A percentile compares a stretch with the other conserved stretches of the same genome.
phyloP scores from a whole-genome alignment of 2,329 filamentous ascomycete genomes.

The Triangularia verruculosa region DNA sequence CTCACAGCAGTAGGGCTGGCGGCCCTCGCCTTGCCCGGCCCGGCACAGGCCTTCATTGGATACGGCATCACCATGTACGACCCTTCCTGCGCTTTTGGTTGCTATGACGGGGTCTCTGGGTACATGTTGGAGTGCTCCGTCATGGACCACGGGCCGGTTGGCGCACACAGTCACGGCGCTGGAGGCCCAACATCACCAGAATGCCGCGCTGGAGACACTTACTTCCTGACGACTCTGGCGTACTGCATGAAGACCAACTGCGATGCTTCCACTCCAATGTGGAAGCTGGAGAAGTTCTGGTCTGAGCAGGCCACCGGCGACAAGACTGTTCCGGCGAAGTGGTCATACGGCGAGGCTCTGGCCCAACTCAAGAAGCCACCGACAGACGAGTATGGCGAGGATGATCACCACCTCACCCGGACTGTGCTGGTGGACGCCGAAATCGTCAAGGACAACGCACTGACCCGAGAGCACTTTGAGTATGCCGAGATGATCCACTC shows the following conservation, averaged over 20 bases:
- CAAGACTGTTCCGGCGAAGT: constrained; percentile 24
- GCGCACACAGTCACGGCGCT: constrained; percentile 5
- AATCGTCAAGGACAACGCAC: constrained; percentile 14
- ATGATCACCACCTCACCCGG: constrained; percentile 20
- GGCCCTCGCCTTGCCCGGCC: not conserved
- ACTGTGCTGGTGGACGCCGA: constrained; percentile 21
- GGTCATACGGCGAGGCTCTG: constrained; percentile 26
- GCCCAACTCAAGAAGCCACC: constrained; percentile 16
- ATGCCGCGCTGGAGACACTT: constrained; percentile 24
- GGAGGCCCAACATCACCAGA: constrained; percentile 2
- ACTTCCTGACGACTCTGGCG: constrained; percentile 29
- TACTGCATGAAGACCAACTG: constrained; percentile 31
- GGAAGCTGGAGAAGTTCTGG: constrained; percentile 29
- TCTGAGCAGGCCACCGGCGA: constrained; percentile 25
- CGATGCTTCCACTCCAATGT: constrained; percentile 20
- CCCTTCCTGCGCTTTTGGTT: constrained; percentile 6
- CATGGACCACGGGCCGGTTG: not conserved
- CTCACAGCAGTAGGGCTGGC: constrained; percentile 4
- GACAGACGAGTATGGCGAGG: not conserved
- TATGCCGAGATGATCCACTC: constrained; percentile 22
- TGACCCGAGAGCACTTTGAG: constrained; percentile 19
- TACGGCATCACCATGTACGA: constrained; percentile 6
- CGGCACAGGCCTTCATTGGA: constrained; percentile 3
- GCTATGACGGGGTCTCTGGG: not conserved
- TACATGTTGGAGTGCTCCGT: constrained; percentile 4